Percentiles rank a stretch among this genome's conserved stretches.
Conservation (phyloP, 2,329 filamentous ascomycete genomes). For the Fusarium sororula region DNA sequence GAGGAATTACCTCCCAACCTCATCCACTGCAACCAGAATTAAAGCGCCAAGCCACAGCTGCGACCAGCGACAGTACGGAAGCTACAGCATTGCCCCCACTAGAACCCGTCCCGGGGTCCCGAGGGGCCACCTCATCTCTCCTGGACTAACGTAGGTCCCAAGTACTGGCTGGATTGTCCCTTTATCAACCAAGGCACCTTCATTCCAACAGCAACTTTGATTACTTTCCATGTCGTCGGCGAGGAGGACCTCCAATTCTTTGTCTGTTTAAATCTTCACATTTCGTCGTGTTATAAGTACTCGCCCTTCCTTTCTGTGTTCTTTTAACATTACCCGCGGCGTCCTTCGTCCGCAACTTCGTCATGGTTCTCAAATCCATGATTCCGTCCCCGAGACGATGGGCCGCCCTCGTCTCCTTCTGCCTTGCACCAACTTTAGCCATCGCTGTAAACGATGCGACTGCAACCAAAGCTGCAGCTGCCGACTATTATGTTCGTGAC, state of each 20-base stretch:
- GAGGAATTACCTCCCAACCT: constrained; percentile 13
- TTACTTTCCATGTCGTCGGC: constrained; percentile 18
- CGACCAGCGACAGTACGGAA: constrained; percentile 12
- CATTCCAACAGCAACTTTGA: constrained; percentile 29
- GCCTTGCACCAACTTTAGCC: constrained; percentile 53
- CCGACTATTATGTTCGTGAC: constrained; percentile 88
- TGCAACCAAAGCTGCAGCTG: constrained; percentile 51
- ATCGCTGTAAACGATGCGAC: constrained; percentile 37
- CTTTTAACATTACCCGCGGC: constrained; percentile 17
- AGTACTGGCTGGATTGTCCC: constrained; percentile 2
- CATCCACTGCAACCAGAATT: constrained; percentile 14
- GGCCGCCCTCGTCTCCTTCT: constrained; percentile 48
- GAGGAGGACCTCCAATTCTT: background rate
- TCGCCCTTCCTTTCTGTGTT: constrained; percentile 7
- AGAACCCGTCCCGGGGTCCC: constrained; percentile 30
- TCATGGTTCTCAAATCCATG: constrained; percentile 41
- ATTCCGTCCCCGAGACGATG: constrained; percentile 43
- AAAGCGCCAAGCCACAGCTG: constrained; percentile 15
- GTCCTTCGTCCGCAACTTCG: constrained; percentile 27
- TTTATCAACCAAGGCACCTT: constrained; percentile 15
- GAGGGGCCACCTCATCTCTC: constrained; percentile 35
- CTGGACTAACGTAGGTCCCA: background rate
- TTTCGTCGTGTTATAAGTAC: constrained; percentile 9
- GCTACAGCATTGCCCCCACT: constrained; percentile 21
- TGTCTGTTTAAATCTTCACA: background rate